Evolutionary conservation across 139 green algal genomes (phyloP).

Genomic region (Volvox reticuliferus): DNA sequence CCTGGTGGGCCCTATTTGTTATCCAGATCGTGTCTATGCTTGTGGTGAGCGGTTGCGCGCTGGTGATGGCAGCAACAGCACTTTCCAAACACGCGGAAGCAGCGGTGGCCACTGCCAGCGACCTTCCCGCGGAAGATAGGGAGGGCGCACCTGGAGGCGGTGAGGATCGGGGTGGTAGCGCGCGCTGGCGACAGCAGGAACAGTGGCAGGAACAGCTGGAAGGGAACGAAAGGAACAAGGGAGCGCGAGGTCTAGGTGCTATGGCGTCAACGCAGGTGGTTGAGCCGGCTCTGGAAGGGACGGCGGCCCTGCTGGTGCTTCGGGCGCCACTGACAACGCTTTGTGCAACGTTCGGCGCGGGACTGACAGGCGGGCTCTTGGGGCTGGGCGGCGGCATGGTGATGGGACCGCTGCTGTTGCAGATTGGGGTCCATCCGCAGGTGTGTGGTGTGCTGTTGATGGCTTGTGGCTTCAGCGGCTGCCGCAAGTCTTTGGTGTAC

Average conservation of each 20-base stretch:
- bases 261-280: background rate
- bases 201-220: background rate
- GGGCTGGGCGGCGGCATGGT: conserved; percentile 80
- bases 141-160: background rate
- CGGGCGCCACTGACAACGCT: conserved; percentile 16
- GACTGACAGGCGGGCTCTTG: conserved; percentile 54
- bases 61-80: background rate
- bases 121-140: background rate
- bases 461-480: background rate
- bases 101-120: background rate
- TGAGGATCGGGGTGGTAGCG: background rate
- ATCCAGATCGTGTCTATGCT: conserved; percentile 25
- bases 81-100: background rate
- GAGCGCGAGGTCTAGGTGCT: background rate
- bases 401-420: conserved; percentile 66
- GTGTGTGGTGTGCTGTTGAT: conserved; percentile 1
- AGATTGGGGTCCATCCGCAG: conserved; percentile 63
- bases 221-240: background rate
- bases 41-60: background rate
- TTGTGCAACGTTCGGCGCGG: conserved; percentile 16
- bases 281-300: background rate
- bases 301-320: conserved; percentile 7
- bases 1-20: conserved; percentile 18
- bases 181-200: background rate
- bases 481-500: background rate